Conservation (phyloP, 345 rosid genomes). For the Diplotaxis tenuifolia region DNA sequence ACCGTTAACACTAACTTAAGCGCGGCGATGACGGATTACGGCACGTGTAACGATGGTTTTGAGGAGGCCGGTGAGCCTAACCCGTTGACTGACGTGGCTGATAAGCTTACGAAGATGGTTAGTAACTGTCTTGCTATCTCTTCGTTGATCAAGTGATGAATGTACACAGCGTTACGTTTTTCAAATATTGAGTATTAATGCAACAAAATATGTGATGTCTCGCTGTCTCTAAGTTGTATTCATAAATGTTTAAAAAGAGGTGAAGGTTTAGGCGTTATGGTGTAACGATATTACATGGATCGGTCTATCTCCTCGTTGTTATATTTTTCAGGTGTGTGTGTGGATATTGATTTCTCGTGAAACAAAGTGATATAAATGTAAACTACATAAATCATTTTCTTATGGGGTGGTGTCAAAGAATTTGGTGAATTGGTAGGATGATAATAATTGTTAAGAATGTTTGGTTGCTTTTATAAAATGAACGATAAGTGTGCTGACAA, state of each 20-base stretch:
- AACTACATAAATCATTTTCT: background rate
- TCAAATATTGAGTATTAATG: background rate
- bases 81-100: slow-evolving; percentile 28
- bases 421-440: background rate
- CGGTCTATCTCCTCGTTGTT: slow-evolving; percentile 12
- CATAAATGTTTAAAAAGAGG: background rate
- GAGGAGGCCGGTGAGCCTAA: slow-evolving; percentile 32
- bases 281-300: slow-evolving; percentile 15
- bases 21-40: slow-evolving; percentile 45
- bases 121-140: slow-evolving; percentile 60
- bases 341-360: slow-evolving; percentile 4
- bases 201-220: background rate
- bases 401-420: background rate
- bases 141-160: slow-evolving; percentile 30
- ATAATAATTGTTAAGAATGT: background rate
- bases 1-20: slow-evolving; percentile 49
- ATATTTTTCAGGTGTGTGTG: slow-evolving; percentile 2
- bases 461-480: background rate
- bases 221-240: slow-evolving; percentile 1
- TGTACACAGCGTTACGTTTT: background rate
- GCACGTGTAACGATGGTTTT: slow-evolving; percentile 51
- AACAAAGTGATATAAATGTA: slow-evolving; percentile 11
- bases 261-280: slow-evolving; percentile 4
- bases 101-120: slow-evolving; percentile 41
- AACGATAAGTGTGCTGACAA: background rate